These are phyloP conservation scores for Dujonia santamariae DNA, from an alignment of 1,139 yeast species.

Conservation along the genomic window DNA sequence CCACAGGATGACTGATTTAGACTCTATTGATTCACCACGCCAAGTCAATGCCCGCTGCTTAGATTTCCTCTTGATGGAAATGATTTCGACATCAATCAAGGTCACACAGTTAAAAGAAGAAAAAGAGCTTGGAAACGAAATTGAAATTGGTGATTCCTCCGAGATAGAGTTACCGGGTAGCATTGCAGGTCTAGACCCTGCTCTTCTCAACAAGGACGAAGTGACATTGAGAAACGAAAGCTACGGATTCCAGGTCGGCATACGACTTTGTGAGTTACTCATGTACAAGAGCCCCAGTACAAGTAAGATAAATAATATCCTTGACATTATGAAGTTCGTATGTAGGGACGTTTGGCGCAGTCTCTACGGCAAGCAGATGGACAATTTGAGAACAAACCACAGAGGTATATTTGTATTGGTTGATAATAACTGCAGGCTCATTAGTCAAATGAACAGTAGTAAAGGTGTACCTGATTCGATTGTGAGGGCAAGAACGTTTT, in stretches of 20 bases:
- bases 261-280: conserved; percentile 67
- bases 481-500: conserved; percentile 48
- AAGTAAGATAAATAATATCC: conserved; percentile 52
- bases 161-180: conserved; percentile 39
- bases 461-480: conserved; percentile 47
- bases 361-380: conserved; percentile 82
- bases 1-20: too few relatives aligned
- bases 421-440: conserved; percentile 59
- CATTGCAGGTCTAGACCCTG: conserved; percentile 35
- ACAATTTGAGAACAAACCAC: conserved; percentile 88
- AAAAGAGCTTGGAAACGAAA: conserved; percentile 10
- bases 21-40: conserved; percentile 21
- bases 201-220: conserved; percentile 44
- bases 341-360: conserved; percentile 90
- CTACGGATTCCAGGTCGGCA: conserved; percentile 75
- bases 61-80: conserved; percentile 67
- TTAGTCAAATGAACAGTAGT: conserved; percentile 54
- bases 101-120: conserved; percentile 22
- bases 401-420: conserved; percentile 79
- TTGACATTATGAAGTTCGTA: conserved; percentile 86
- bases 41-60: conserved; percentile 49
- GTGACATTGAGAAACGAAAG: conserved; percentile 59
- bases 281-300: conserved; percentile 49
- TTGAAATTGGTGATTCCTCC: conserved; percentile 14
- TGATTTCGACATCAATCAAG: conserved; percentile 67